phyloP scores from a whole-genome alignment of 108 stramenopile genomes.

The Cyclotella atomus region DNA sequence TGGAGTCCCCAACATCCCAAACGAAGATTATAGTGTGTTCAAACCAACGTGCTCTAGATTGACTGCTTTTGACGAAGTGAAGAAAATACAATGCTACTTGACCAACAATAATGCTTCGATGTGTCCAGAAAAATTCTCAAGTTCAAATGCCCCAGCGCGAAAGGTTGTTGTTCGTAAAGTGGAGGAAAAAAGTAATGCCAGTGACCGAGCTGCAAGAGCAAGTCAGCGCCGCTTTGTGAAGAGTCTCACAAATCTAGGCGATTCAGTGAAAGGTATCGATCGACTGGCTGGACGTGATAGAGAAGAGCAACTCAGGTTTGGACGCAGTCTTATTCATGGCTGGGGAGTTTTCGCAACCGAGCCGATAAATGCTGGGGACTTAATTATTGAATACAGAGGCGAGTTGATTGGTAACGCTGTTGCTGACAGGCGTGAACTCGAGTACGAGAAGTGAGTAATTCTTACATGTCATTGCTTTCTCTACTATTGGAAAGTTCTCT shows the following conservation, averaged over 20 bases:
- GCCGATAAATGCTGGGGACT: constrained; percentile 65
- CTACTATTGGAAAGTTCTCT: too few relatives aligned
- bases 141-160: constrained; percentile 29
- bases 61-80: constrained; percentile 34
- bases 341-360: constrained; percentile 88
- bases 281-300: constrained; percentile 63
- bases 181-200: constrained; percentile 46
- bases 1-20: neutral
- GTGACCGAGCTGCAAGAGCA: constrained; percentile 67
- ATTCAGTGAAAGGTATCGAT: constrained; percentile 41
- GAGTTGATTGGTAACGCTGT: constrained; percentile 89
- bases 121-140: neutral
- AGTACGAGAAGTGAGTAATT: constrained; percentile 77
- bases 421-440: constrained; percentile 87
- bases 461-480: too few relatives aligned
- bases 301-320: constrained; percentile 74
- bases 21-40: constrained; percentile 26
- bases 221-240: constrained; percentile 74
- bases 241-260: constrained; percentile 57
- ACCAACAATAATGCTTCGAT: constrained; percentile 17
- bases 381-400: constrained; percentile 95
- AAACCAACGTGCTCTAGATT: constrained; percentile 46
- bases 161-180: constrained; percentile 25
- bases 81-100: constrained; percentile 27
- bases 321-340: constrained; percentile 72